Percentiles rank a stretch among this genome's conserved stretches.
These are phyloP conservation scores for Arthrobotrys entomopaga DNA, from an alignment of 2,329 filamentous ascomycete genomes.

Conservation along the genomic window DNA sequence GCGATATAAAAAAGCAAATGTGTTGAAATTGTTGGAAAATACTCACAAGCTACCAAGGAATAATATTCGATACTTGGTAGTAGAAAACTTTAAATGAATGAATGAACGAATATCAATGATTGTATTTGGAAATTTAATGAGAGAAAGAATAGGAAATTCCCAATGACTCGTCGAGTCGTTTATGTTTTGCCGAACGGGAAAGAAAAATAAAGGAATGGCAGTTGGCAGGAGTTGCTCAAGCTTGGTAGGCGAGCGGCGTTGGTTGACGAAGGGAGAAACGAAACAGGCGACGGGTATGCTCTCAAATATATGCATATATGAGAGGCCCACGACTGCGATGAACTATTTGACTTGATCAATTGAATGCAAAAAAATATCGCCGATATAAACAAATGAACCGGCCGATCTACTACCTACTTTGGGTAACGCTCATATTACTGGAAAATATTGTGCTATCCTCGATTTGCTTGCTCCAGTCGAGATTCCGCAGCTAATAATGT, in stretches of 20 bases:
- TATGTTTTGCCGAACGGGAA: background rate
- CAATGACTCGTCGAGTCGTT: slow-evolving; percentile 1
- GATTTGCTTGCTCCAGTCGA: slow-evolving; percentile 17
- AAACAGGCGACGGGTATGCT: slow-evolving; percentile 1
- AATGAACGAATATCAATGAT: background rate
- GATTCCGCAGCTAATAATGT: background rate
- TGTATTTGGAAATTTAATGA: background rate
- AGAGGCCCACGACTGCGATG: too few species aligned
- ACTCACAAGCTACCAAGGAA: background rate
- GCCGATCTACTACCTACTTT: background rate
- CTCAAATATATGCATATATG: slow-evolving; percentile 1
- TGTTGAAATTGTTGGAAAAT: slow-evolving; percentile 18
- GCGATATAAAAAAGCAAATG: background rate
- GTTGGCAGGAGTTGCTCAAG: slow-evolving; percentile 20
- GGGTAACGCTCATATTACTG: background rate
- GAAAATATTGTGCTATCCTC: slow-evolving; percentile 14
- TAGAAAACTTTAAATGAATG: background rate
- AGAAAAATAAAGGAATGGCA: slow-evolving; percentile 33
- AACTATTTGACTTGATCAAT: too few species aligned
- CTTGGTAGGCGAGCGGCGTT: background rate
- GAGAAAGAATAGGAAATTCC: too few species aligned
- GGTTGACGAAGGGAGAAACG: slow-evolving; percentile 14
- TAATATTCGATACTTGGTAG: background rate
- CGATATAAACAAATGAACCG: background rate
- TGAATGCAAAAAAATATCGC: too few species aligned